Conservation (phyloP, 169 alveolate species). For the Eimeria praecox region DNA sequence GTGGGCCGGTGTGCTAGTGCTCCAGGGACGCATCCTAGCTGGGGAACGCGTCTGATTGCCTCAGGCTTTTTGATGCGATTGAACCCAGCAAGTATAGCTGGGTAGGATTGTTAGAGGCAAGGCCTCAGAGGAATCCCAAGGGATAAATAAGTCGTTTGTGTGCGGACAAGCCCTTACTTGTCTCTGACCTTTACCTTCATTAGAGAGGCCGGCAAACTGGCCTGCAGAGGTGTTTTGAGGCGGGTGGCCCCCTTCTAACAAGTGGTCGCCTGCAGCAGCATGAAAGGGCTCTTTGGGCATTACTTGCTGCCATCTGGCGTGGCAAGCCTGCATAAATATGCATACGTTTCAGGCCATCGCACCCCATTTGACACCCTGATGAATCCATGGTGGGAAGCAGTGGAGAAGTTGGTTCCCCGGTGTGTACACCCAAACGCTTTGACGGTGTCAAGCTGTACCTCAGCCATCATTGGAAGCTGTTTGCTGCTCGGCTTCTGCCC, state of each 20-base stretch:
- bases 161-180: not conserved
- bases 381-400: slow-evolving; percentile 81
- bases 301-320: slow-evolving; percentile 76
- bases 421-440: slow-evolving; percentile 73
- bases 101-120: not conserved
- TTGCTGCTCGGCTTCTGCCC: slow-evolving; percentile 62
- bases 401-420: slow-evolving; percentile 50
- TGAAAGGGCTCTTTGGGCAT: slow-evolving; percentile 75
- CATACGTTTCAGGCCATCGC: slow-evolving; percentile 71
- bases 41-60: not conserved
- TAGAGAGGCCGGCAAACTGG: not conserved
- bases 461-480: slow-evolving; percentile 36
- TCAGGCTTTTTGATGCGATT: not conserved
- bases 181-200: not conserved
- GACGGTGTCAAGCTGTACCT: slow-evolving; percentile 61
- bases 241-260: not conserved
- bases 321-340: slow-evolving; percentile 66
- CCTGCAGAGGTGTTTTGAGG: not conserved
- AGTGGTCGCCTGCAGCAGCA: not conserved
- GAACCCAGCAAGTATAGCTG: not conserved
- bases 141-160: not conserved
- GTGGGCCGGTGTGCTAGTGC: slow-evolving; percentile 18
- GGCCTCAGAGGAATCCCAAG: not conserved
- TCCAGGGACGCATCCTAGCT: not conserved
- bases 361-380: slow-evolving; percentile 71